Conservation (phyloP, 176 grass and related monocot species). For the Lolium perenne region DNA sequence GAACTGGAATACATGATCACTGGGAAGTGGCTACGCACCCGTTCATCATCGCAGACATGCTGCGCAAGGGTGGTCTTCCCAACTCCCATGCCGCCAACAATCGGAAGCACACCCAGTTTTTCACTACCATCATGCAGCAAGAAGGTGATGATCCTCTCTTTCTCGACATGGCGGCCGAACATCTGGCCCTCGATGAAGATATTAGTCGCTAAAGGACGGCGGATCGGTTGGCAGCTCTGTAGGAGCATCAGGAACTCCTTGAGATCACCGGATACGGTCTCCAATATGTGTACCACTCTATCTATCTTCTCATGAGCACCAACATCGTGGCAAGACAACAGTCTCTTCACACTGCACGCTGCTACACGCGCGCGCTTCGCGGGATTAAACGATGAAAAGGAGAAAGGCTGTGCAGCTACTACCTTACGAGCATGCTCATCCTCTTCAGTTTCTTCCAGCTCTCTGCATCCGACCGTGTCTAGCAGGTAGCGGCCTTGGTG, state of each 20-base stretch:
- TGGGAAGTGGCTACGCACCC: constrained; percentile 8
- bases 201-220: constrained; percentile 2
- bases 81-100: constrained; percentile 10
- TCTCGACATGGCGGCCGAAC: constrained; percentile 45
- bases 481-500: constrained; percentile 37
- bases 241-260: constrained; percentile 44
- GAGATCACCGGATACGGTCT: background rate
- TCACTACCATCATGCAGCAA: background rate
- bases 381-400: constrained; percentile 23
- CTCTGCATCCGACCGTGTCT: background rate
- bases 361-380: constrained; percentile 6
- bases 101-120: background rate
- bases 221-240: background rate
- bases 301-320: background rate
- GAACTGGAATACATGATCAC: background rate
- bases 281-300: background rate
- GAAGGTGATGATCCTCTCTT: constrained; percentile 46
- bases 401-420: background rate
- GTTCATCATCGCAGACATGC: constrained; percentile 10
- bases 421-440: background rate
- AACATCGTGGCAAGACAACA: background rate
- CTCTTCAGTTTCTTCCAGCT: background rate
- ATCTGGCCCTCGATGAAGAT: constrained; percentile 40
- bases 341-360: constrained; percentile 9
- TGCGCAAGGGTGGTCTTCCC: constrained; percentile 47